Percentiles rank a stretch among this genome's conserved stretches.
These are phyloP conservation scores for Erythrophleum fordii DNA, from an alignment of 306 rosid species.

Conservation along the genomic window DNA sequence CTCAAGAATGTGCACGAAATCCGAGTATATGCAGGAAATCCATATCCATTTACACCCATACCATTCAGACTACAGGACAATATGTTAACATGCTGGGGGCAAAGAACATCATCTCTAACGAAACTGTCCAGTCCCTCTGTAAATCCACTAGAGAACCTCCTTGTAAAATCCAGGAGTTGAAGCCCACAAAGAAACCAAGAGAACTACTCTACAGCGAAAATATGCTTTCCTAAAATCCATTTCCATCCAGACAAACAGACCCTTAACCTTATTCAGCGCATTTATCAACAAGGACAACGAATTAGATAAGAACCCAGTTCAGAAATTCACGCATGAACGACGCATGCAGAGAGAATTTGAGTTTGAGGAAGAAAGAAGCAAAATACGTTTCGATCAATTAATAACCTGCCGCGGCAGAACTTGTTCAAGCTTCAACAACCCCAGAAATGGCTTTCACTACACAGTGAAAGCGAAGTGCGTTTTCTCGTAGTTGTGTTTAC, in stretches of 20 bases:
- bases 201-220: neutral
- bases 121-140: too few relatives aligned
- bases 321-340: neutral
- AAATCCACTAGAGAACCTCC: too few relatives aligned
- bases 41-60: too few relatives aligned
- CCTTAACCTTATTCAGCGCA: neutral
- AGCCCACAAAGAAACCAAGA: neutral
- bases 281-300: neutral
- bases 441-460: too few relatives aligned
- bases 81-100: too few relatives aligned
- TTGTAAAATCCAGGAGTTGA: neutral
- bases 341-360: neutral
- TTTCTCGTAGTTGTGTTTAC: too few relatives aligned
- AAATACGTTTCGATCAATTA: neutral
- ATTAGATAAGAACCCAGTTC: neutral
- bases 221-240: neutral
- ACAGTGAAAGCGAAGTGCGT: too few relatives aligned
- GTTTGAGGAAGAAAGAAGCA: neutral
- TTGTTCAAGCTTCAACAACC: too few relatives aligned
- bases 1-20: too few relatives aligned
- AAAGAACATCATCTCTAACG: too few relatives aligned
- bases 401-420: constrained; percentile 4
- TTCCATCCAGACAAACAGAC: neutral
- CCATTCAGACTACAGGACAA: too few relatives aligned
- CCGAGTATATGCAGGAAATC: too few relatives aligned